Base-by-base conservation (phyloP, 352 stramenopile species). In the Phytophthora litchii region DNA sequence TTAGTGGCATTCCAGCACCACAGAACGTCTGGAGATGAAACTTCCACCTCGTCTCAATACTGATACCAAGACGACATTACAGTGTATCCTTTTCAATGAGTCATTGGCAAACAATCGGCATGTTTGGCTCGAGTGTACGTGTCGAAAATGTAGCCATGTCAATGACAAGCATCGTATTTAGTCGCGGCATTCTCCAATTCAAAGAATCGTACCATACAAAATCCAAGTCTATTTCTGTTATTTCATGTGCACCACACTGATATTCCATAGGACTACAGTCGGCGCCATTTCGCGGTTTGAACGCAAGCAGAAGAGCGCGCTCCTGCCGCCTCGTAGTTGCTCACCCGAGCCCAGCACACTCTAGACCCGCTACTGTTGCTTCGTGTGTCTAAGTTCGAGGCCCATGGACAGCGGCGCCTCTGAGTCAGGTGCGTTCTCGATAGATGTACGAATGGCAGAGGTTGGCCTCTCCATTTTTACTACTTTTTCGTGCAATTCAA, bases 141-240 rank as follows among this genome's bases (percentile, higher is more conserved):
- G n/a, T n/a, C n/a, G n/a, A 46, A 45, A 36, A 5, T 45, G 59
- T 38, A 67, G 44, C 52, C 44, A 63, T 62, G 23, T 50, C 27
- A 14, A 20, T 29, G 36, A 11, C 13, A 10, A 3, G 4, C 9
- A n/a, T 50, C 53, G 53, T 45, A 67, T 25, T 67, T 67, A 63
- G 29, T 12, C 44, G 38, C 31, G 19, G 16, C 17, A 17, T 6
- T 1, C 8, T 5, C 4, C 72, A 72, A 88, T 71, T 83, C 60
- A 78, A 60, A 81, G 66, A 89, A 89, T 87, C 72, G 75, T 9
- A 29, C 0, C 37, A 65, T 88, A 86, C 74, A 84, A 81, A 75
- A 12, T 14, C 4, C 46, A 58, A 72, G 31, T 64, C 27, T 50
- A 70, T 66, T 53, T 34, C 29, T 34, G 7, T 7, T 13, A 34